These are phyloP conservation scores for Myrica gale DNA, from an alignment of 306 rosid species.

Conservation along the genomic window DNA sequence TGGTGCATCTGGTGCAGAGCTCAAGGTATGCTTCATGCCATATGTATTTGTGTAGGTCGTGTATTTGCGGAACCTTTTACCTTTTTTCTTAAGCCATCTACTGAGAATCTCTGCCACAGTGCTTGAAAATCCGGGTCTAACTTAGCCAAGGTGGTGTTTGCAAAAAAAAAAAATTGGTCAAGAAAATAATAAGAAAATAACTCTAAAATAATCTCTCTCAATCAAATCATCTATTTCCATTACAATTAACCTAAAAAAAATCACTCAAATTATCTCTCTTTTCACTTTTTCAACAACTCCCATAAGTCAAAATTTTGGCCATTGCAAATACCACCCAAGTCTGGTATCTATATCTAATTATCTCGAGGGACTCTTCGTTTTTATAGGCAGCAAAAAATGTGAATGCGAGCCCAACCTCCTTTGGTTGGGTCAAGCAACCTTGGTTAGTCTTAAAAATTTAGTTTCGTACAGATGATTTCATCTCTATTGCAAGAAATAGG, in stretches of 20 bases:
- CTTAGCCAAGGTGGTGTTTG: background rate
- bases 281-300: too few relatives aligned
- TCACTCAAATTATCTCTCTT: too few relatives aligned
- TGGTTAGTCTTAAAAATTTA: background rate
- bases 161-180: too few relatives aligned
- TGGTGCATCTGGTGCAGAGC: slow-evolving; percentile 99
- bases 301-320: too few relatives aligned
- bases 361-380: background rate
- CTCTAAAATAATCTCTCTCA: too few relatives aligned
- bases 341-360: background rate
- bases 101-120: background rate
- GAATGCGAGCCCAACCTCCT: background rate
- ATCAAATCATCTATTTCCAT: too few relatives aligned
- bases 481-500: background rate
- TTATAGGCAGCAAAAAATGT: background rate
- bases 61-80: background rate
- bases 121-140: background rate
- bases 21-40: slow-evolving; percentile 57
- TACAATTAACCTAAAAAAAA: too few relatives aligned
- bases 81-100: background rate
- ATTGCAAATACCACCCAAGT: background rate
- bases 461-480: background rate
- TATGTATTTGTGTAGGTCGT: too few relatives aligned
- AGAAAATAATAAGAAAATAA: too few relatives aligned
- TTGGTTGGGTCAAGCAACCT: background rate